phyloP scores from a whole-genome alignment of 306 rosid genomes.

The Gillenia trifoliata region DNA sequence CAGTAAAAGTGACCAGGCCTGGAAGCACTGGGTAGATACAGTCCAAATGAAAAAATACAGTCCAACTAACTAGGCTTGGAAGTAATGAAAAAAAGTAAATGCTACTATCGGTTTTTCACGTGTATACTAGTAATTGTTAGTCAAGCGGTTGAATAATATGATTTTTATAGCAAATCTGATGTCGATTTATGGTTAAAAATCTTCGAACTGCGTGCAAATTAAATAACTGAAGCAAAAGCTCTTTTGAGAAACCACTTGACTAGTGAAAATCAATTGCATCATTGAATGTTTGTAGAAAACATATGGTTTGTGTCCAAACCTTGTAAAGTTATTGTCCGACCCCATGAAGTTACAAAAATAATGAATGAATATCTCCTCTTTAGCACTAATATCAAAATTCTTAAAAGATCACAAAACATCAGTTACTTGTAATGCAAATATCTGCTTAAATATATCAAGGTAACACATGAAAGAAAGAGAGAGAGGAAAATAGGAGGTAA shows the following conservation, averaged over 20 bases:
- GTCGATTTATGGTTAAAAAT: not conserved
- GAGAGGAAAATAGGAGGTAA: not conserved
- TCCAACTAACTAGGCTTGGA: no score
- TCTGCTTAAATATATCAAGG: no score
- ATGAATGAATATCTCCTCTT: not conserved
- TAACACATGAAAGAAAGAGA: not conserved
- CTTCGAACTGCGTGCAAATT: not conserved
- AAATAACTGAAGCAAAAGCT: not conserved
- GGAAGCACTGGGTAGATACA: no score
- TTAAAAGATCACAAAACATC: not conserved
- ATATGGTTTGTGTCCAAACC: not conserved
- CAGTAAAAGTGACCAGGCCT: no score
- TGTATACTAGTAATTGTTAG: not conserved
- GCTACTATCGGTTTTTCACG: not conserved
- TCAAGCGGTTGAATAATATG: not conserved
- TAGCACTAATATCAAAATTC: not conserved
- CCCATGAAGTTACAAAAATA: not conserved
- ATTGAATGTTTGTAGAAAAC: not conserved
- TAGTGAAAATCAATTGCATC: not conserved
- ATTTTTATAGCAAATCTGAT: not conserved
- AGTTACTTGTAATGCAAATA: not conserved
- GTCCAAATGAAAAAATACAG: no score
- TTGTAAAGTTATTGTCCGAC: not conserved
- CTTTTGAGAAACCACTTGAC: not conserved
- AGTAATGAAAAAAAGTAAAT: no score